These are phyloP conservation scores for Coemansia sp. DNA, from an alignment of 192 early-diverging fungal genomes.

Conservation along the genomic window DNA sequence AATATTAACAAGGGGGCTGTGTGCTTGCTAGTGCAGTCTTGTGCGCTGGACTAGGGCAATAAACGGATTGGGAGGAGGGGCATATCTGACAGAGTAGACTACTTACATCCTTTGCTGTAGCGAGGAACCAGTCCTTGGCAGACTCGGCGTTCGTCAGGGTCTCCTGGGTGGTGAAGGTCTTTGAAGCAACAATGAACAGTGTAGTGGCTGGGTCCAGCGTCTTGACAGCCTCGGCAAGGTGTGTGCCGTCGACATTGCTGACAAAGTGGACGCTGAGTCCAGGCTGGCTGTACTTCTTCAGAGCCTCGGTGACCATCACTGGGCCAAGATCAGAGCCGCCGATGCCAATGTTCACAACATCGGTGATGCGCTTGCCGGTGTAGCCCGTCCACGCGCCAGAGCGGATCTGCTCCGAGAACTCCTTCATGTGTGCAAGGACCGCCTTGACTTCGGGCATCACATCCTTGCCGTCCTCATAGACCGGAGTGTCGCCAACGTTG, in stretches of 20 bases:
- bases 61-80: not conserved
- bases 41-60: constrained; percentile 10
- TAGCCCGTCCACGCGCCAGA: constrained; percentile 95
- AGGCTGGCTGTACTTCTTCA: constrained; percentile 85
- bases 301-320: constrained; percentile 98
- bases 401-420: constrained; percentile 79
- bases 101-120: constrained; percentile 71
- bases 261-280: constrained; percentile 91
- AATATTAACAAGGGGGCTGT: not conserved
- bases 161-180: constrained; percentile 99
- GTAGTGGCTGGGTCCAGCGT: constrained; percentile 80
- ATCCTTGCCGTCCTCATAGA: constrained; percentile 83
- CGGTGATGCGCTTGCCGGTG: constrained; percentile 90
- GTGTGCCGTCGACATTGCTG: constrained; percentile 97
- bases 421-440: constrained; percentile 91
- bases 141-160: constrained; percentile 96
- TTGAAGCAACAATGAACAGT: constrained; percentile 94
- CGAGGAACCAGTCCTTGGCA: constrained; percentile 92
- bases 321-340: constrained; percentile 98
- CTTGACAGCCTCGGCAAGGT: constrained; percentile 92
- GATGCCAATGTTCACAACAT: constrained; percentile 98
- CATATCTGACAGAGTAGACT: not conserved
- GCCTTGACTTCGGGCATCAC: constrained; percentile 94
- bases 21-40: not conserved
- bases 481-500: constrained; percentile 81